phyloP scores from a whole-genome alignment of 768 basidiomycete genomes.

The Suillus weaverae region DNA sequence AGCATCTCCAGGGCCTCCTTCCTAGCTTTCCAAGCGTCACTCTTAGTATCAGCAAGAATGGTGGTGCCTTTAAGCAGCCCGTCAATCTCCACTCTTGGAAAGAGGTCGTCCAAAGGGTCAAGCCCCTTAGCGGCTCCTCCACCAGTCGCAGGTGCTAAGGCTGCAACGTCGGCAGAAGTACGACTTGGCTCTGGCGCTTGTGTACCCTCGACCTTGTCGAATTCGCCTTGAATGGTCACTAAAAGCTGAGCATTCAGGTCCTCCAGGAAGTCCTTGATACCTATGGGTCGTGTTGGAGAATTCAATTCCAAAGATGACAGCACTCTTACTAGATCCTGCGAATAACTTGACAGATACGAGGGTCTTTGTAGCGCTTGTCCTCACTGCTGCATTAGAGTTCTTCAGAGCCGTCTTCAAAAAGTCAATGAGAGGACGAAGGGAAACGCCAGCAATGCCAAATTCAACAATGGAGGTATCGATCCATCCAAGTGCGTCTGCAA shows the following conservation, averaged over 20 bases:
- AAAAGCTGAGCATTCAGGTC: slow-evolving; percentile 94
- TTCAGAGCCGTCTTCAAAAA: slow-evolving; percentile 85
- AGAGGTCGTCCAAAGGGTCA: slow-evolving; percentile 90
- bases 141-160: slow-evolving; percentile 43
- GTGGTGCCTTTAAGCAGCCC: slow-evolving; percentile 79
- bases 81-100: slow-evolving; percentile 94
- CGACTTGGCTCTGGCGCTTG: slow-evolving; percentile 77
- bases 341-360: slow-evolving; percentile 90
- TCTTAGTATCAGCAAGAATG: slow-evolving; percentile 81
- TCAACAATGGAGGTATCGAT: slow-evolving; percentile 82
- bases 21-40: slow-evolving; percentile 94
- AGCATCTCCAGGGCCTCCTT: slow-evolving; percentile 92
- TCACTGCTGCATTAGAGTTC: slow-evolving; percentile 92
- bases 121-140: slow-evolving; percentile 40
- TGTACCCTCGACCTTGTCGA: slow-evolving; percentile 86
- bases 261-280: slow-evolving; percentile 88
- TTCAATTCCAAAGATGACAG: background rate
- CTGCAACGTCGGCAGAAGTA: slow-evolving; percentile 72
- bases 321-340: slow-evolving; percentile 75
- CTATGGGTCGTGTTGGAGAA: slow-evolving; percentile 40
- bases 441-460: slow-evolving; percentile 88
- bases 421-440: slow-evolving; percentile 82
- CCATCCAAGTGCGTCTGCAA: slow-evolving; percentile 90
- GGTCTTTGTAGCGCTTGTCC: slow-evolving; percentile 91
- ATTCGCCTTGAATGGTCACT: slow-evolving; percentile 86